Evolutionary conservation across 345 rosid genomes (phyloP), one percentile per base, ranked within the genome.

Genomic region (Hibiscus syriacus): DNA sequence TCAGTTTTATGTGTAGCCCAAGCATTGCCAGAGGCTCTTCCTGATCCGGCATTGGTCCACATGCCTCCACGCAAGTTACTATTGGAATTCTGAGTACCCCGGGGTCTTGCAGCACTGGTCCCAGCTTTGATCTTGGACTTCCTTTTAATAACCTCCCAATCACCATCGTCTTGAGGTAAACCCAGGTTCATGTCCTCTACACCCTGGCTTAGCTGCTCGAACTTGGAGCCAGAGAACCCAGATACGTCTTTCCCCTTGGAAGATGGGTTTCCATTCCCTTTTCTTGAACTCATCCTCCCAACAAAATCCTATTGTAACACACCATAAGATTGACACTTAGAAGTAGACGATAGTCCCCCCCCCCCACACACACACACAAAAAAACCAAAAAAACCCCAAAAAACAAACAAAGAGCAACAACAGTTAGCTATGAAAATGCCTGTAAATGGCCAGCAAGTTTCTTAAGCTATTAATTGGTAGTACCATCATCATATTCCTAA

Each of bases 81-180:
- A 69, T 43, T 68, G 48, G 83, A 55, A 70, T 71, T 80, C 64
- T 80, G 87, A 22, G 75, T 20, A 69, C 64, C 72, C 84, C 79
- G 73, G 19, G 83, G 55, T 68, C 79, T 86, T 63, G 83, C 74
- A 50, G 80, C 75, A 72, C 75, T 68, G 73, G 73, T 74, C 41
- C 84, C 96, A 66, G 80, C 72, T 79, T 70, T 89, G 79, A 73
- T 87, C 82, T 85, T 91, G 39, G 79, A 67, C 77, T 82, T 87
- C 73, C 68, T 86, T 1, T 76, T 39, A 54, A 76, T 66, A 45
- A 84, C 87, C 78, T 88, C 92, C 98, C 98, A 92, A 4, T 83
- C 81, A 38, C 87, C 90, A 71, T 79, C 89, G 53, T 72, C 85
- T 25, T 81, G 84, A 2, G 77, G 60, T 29, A 86, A 73, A 64